Conservation (phyloP, 192 early-diverging fungal genomes). For the Thamnidium elegans region DNA sequence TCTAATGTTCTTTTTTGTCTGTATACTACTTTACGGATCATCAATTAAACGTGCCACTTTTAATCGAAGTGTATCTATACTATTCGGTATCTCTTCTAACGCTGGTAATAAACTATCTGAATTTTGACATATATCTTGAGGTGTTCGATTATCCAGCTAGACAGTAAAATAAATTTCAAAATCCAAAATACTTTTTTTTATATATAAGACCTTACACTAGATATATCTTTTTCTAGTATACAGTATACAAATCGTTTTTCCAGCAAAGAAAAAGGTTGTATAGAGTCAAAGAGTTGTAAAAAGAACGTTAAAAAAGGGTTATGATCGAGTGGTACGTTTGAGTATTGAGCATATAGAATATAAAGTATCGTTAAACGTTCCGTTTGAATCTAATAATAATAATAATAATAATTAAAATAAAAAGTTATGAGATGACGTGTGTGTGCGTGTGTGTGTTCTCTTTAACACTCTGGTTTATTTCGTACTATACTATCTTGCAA, state of each 20-base stretch:
- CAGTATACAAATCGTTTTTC: constrained; percentile 24
- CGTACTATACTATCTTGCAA: no score
- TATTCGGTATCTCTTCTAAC: background rate
- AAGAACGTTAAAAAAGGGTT: constrained; percentile 28
- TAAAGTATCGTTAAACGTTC: constrained; percentile 15
- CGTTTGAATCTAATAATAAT: background rate
- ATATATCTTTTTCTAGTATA: constrained; percentile 11
- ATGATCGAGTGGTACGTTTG: constrained; percentile 10
- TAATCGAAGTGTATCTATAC: constrained; percentile 5
- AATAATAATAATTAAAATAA: background rate
- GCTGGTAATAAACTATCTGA: background rate
- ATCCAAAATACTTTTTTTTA: background rate
- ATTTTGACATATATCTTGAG: constrained; percentile 10
- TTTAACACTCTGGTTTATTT: no score
- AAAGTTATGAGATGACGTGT: no score
- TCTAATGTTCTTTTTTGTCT: background rate
- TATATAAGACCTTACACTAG: background rate
- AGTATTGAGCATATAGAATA: constrained; percentile 20
- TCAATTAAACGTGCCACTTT: constrained; percentile 9
- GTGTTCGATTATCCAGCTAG: constrained; percentile 4
- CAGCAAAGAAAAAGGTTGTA: background rate
- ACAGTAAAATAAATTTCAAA: background rate
- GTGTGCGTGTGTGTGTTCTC: no score
- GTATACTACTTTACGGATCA: constrained; percentile 16
- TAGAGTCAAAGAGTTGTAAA: constrained; percentile 7